Evolutionary conservation across 2,329 filamentous ascomycete genomes (phyloP), one percentile per base, ranked within the genome.

Genomic region (Sporothrix globosa): DNA sequence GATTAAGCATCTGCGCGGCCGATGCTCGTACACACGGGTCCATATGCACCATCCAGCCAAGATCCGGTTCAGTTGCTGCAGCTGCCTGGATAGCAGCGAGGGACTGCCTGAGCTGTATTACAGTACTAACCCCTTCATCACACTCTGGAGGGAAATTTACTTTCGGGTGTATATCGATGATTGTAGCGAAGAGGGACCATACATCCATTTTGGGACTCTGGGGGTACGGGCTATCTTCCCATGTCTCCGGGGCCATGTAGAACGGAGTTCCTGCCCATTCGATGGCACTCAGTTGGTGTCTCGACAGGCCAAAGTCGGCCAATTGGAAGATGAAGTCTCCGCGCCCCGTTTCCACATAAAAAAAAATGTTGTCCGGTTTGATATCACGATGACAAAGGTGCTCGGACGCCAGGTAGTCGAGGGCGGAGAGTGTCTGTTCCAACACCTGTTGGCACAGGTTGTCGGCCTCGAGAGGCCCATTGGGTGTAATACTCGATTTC

Each of bases 151-250:
- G 9, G 19, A 39, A 58, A 17, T n/a, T 11, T 1, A 48, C 19
- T 1, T 19, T 9, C 10, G 61, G 27, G 14, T 34, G 61, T 2
- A 66, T 10, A 6, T 66, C 39, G 44, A 66, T 50, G 24, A 66
- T 21, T 6, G 61, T 52, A 4, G 46, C 46, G 24, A 66, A 66
- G 10, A 66, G 61, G n/a, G 61, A 66, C 61, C 61, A 66, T 1
- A 66, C 24, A 34, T 66, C 61, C 61, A 66, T 34, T 27, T 66
- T 66, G 7, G 61, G 61, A 27, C 21, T 66, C 17, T 50, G 61
- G 3, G 34, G 4, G 4, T 19, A 3, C 1, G 19, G 17, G 21
- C 5, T 10, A 10, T 19, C 11, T 1, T 50, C 24, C 41, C 39
- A 63, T 7, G 19, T 4, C 24, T 66, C 61, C 0, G 61, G 61